Evolutionary conservation across 1,284 basidiomycete species (phyloP).

Genomic region (Malassezia japonica): DNA sequence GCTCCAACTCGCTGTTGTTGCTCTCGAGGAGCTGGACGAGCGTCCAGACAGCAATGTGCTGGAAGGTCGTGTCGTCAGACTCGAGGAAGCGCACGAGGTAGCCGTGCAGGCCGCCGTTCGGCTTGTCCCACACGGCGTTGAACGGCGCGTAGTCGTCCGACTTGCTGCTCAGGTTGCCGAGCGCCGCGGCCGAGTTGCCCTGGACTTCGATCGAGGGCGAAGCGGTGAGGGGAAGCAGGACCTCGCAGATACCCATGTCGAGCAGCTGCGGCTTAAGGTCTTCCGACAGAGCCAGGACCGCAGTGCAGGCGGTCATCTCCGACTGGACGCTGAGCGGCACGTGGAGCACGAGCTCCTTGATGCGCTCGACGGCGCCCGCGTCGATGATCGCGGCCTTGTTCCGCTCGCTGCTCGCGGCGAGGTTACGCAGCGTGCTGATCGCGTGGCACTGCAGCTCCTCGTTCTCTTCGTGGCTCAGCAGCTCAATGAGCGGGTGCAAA

Average conservation of each 20-base stretch:
- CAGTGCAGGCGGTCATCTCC: conserved; percentile 99
- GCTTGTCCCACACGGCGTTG: conserved; percentile 95
- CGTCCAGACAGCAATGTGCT: conserved; percentile 91
- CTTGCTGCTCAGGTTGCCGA: conserved; percentile 87
- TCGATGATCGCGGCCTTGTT: conserved; percentile 98
- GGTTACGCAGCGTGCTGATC: conserved; percentile 93
- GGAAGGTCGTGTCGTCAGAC: conserved; percentile 94
- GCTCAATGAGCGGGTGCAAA: conserved; percentile 85
- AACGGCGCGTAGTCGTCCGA: conserved; percentile 95
- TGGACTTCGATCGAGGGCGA: conserved; percentile 95
- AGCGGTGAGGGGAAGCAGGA: conserved; percentile 89
- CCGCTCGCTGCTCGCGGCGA: conserved; percentile 93
- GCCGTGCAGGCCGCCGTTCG: conserved; percentile 89
- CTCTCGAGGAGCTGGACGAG: conserved; percentile 94
- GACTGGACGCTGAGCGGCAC: conserved; percentile 95
- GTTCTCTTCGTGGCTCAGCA: conserved; percentile 94
- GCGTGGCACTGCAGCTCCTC: conserved; percentile 99
- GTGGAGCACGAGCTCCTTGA: conserved; percentile 89
- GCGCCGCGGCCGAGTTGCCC: conserved; percentile 92
- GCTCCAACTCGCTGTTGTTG: conserved; percentile 57
- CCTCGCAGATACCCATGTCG: conserved; percentile 97
- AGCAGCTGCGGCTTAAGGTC: conserved; percentile 55
- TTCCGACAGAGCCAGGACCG: conserved; percentile 50
- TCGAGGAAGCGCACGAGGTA: conserved; percentile 92
- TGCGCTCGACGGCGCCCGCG: conserved; percentile 93